Evolutionary conservation across 2,329 filamentous ascomycete species (phyloP), one percentile per base, ranked within the genome.

Genomic region (Fusarium haematococcum): DNA sequence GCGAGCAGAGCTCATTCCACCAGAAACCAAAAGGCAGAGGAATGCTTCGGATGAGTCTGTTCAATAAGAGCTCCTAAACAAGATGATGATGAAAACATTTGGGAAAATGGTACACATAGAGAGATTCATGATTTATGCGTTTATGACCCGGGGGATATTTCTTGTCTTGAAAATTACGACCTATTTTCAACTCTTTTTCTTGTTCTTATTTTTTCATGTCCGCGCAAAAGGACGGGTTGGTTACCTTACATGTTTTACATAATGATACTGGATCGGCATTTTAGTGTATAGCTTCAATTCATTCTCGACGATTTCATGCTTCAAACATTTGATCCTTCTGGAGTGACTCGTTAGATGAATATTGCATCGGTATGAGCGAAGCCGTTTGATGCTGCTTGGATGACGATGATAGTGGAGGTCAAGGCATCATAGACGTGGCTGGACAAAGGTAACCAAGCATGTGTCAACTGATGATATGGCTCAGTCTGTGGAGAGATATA

Each of bases 21-120:
- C 70, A 75, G 20, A 76, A 75, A 59, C 69, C 69, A 20, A 75
- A 75, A 58, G 65, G 66, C 2, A 52, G 73, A 2, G 74, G 74
- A 9, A 64, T 77, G 66, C 27, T 77, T 23, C 68, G 75, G 11
- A 77, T 78, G 76, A 71, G 67, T 23, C 33, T 78, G 16, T 78
- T 78, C 50, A 77, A 77, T 35, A 68, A 65, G 37, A 74, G 71
- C 50, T 68, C 62, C 6, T 75, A 71, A 61, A 10, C 23, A 9
- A 23, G 37, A n/a, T 48, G 32, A 20, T 50, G 48, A 50, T 27
- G 14, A 52, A n/a, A 32, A 43, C 5, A 20, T 32, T 7, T 32
- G 48, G 48, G 18, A 32, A 52, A 52, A 52, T 14, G 32, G 37
- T 30, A 50, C 37, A 63, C 60, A 63, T 63, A 63, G 45, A 63